Conservation (phyloP, 768 basidiomycete species). For the Porphyrellus cyaneotinctus region DNA sequence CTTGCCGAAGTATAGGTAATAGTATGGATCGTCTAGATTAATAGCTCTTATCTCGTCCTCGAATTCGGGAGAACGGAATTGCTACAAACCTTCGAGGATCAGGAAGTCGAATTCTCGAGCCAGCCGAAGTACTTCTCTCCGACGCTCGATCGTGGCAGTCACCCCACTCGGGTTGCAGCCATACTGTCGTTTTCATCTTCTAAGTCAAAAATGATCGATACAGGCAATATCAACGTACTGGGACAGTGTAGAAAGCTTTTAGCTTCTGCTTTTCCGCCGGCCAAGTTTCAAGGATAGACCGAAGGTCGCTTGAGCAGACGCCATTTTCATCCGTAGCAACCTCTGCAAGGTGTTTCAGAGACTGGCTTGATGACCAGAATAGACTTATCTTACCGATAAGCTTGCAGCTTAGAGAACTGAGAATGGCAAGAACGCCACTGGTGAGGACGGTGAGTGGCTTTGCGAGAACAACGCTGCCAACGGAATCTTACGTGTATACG, state of each 20-base stretch:
- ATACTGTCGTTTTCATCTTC: constrained; percentile 41
- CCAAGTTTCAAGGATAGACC: constrained; percentile 69
- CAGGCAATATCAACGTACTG: constrained; percentile 39
- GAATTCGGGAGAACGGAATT: not conserved
- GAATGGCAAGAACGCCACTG: constrained; percentile 66
- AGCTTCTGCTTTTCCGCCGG: constrained; percentile 67
- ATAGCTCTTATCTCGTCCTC: not conserved
- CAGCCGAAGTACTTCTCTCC: constrained; percentile 66
- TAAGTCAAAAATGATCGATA: constrained; percentile 2
- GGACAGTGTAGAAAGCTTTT: constrained; percentile 77
- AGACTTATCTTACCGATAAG: constrained; percentile 46
- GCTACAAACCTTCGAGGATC: constrained; percentile 70
- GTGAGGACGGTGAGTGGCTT: constrained; percentile 6
- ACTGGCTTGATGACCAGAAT: not conserved
- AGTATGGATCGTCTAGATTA: constrained; percentile 71
- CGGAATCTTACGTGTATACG: constrained; percentile 58
- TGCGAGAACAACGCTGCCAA: constrained; percentile 12
- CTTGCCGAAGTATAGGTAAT: constrained; percentile 70
- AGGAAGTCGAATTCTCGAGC: constrained; percentile 72
- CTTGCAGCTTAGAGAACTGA: constrained; percentile 52
- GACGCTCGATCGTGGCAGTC: constrained; percentile 66
- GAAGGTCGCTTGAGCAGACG: constrained; percentile 55
- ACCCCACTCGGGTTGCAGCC: constrained; percentile 87
- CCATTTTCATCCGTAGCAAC: constrained; percentile 75
- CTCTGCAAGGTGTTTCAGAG: constrained; percentile 43